Base-by-base conservation (phyloP, 495 filamentous ascomycete genomes). In the Penicillium paxilli region DNA sequence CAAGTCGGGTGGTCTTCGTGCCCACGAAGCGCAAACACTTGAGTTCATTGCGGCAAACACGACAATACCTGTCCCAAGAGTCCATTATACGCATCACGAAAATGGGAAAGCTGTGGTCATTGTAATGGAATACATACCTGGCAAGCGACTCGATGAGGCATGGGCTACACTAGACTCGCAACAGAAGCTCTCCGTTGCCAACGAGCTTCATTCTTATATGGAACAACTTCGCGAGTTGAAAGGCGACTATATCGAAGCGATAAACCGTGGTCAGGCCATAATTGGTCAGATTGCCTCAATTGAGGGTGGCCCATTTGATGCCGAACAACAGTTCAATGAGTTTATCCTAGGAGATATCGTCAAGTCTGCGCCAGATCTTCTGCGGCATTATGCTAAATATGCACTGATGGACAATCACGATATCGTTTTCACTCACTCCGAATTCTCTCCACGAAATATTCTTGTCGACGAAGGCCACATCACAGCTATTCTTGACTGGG, bases 401-500 rank as follows among this genome's bases (percentile, higher is more conserved):
- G 58, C 60, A 20, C 50, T 64, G 12, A 42, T 30, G 24, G 57
- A 64, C 38, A 30, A 48, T 33, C 64, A 67, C 47, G 53, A 64
- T 10, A 67, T 67, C 49, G 50, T 25, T 47, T 67, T 69, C 26
- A 65, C 66, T 21, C 70, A 67, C 51, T 58, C 51, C 17, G 67
- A 70, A 57, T 28, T 71, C 6, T 54, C 52, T 16, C 70, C 65
- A 20, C 59, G 65, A 22, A 70, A 74, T 65, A 70, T 72, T 32
- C 54, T 74, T 32, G 62, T 70, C 0, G 26, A 62, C 4, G 59
- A 58, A 23, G 65, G 60, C 3, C 60, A 61, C 23, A 49, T 70
- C 19, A 51, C 60, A 48, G 73, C 70, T 19, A 72, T 83, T 49
- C 58, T 81, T 51, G 77, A 80, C 60, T 80, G 78, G 78, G 70